Percentiles rank a stretch among this genome's conserved stretches.
phyloP scores from a whole-genome alignment of 371 early-diverging fungal genomes.

The Dichotomocladium elegans region DNA sequence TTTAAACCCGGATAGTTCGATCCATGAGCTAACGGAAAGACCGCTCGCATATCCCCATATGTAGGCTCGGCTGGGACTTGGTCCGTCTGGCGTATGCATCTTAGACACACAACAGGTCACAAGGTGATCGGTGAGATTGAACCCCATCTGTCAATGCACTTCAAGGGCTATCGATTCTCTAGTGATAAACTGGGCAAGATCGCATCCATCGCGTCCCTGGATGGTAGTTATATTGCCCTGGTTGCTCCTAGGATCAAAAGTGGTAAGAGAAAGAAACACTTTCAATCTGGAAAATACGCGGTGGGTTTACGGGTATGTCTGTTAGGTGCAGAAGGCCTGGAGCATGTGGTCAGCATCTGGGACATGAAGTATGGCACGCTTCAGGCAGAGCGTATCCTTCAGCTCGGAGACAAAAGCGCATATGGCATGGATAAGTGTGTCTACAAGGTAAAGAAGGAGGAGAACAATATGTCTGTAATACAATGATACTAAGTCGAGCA shows the following conservation, averaged over 20 bases:
- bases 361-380: conserved; percentile 68
- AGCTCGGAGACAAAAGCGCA: conserved; percentile 16
- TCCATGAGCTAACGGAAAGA: too few relatives aligned
- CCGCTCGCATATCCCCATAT: background rate
- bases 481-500: background rate
- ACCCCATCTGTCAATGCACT: conserved; percentile 20
- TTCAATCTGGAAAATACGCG: background rate
- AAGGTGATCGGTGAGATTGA: conserved; percentile 23
- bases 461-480: background rate
- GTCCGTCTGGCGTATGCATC: conserved; percentile 30
- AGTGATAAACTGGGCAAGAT: conserved; percentile 20
- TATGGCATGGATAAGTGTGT: conserved; percentile 20
- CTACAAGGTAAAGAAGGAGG: conserved; percentile 23
- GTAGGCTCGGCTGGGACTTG: conserved; percentile 26
- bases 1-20: too few relatives aligned
- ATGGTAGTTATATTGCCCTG: conserved; percentile 54
- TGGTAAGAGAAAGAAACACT: conserved; percentile 12
- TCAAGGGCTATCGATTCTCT: conserved; percentile 23
- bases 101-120: conserved; percentile 33
- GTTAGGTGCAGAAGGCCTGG: conserved; percentile 16
- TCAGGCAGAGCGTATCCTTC: conserved; percentile 47
- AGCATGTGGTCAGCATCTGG: conserved; percentile 68
- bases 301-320: background rate
- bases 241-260: conserved; percentile 38
- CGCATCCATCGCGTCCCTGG: conserved; percentile 32